Conservation (phyloP, 306 rosid species). For the Gynostemma pentaphyllum region DNA sequence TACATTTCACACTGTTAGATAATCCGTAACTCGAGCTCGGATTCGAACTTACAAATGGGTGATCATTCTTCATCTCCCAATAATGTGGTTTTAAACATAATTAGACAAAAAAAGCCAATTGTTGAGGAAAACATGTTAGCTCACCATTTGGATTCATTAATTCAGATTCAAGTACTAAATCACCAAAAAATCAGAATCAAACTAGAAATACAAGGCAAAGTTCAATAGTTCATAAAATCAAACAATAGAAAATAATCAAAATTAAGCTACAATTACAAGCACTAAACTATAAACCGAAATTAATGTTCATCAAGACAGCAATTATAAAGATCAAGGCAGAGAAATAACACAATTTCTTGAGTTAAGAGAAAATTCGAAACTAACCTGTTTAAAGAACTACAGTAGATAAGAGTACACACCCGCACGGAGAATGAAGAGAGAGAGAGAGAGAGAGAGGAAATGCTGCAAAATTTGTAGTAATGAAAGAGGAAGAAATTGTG, state of each 20-base stretch:
- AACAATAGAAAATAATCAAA: not conserved
- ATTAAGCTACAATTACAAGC: conserved; percentile 3
- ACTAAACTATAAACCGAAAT: not conserved
- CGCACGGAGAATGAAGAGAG: no score
- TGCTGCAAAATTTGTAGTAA: conserved; percentile 7
- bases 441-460: not conserved
- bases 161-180: not conserved
- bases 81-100: not conserved
- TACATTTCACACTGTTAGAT: no score
- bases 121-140: not conserved
- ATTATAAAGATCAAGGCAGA: not conserved
- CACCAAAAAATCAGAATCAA: not conserved
- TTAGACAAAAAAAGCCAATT: not conserved
- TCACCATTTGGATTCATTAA: not conserved
- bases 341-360: not conserved
- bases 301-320: not conserved
- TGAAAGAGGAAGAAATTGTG: conserved; percentile 16
- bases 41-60: no score
- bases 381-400: not conserved
- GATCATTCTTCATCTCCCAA: not conserved
- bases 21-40: no score
- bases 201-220: not conserved
- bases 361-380: not conserved
- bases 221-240: not conserved
- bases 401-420: no score